Evolutionary conservation across 306 rosid species (phyloP), one percentile per base, ranked within the genome.

Genomic region (Sicyos baderoa): DNA sequence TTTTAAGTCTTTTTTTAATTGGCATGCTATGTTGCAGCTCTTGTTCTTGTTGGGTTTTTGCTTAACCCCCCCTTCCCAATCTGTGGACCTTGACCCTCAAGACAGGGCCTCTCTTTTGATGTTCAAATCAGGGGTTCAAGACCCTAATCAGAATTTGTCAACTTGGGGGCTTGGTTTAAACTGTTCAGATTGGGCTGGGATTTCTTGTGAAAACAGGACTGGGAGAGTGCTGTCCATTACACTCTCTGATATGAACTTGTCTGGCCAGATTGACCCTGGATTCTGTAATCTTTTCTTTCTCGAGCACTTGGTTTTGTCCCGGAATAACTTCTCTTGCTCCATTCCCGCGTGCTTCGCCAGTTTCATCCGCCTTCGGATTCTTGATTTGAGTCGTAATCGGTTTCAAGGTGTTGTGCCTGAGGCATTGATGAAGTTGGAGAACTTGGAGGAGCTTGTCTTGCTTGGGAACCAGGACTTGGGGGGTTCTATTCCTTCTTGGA

Each of bases 141-240:
- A 85, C 82, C 91, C 97, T 48, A 72, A 79, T 79, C 85, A 76
- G 78, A 82, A 82, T 47, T 78, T 94, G 72, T 74, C 91, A 53
- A 86, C 67, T 77, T 94, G 99, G 99, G 88, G n/a, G n/a, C n/a
- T 70, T 14, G 88, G 89, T 19, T 86, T 90, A 37, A 86, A 86
- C 71, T 93, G 98, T 81, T 62, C 83, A 45, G 75, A 76, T 75
- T 93, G 98, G 98, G 75, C 65, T 53, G 97, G 98, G 71, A 75
- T 89, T 77, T 61, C 83, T 48, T 93, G 98, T 78, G 86, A 88
- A 73, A 84, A 82, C 80, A 86, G 5, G 54, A 79, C 89, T 56
- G 94, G 96, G 29, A 72, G 86, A 55, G 97, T 94, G 68, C 57
- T 90, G 77, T 88, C 95, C 2, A 47, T 94, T 68, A 77, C 77